Evolutionary conservation across 78 protist genomes (phyloP).

Genomic region (Neovahlkampfia damariscottae): DNA sequence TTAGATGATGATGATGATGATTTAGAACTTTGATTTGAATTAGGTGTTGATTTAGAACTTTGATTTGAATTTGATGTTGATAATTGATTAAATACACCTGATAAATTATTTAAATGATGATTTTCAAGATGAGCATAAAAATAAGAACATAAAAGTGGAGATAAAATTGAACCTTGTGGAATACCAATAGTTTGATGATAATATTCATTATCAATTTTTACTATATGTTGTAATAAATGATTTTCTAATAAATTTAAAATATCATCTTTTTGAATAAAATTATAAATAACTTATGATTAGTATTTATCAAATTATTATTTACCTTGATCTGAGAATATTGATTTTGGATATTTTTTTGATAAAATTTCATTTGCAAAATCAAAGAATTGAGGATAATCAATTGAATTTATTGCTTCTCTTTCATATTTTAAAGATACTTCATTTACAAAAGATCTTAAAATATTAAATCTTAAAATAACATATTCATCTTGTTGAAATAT

Average conservation of each 20-base stretch:
- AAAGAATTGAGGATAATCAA: neutral
- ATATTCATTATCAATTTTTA: neutral
- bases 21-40: neutral
- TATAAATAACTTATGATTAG: slow-evolving; percentile 1
- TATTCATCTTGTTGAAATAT: neutral
- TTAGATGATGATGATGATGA: neutral
- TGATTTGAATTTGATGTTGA: neutral
- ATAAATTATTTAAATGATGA: neutral
- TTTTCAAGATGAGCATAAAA: neutral
- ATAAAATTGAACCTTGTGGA: neutral
- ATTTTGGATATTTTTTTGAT: neutral
- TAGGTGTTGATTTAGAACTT: too few species aligned
- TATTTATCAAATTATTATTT: too few species aligned
- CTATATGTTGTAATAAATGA: neutral
- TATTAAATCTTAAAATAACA: neutral
- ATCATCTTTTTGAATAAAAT: neutral
- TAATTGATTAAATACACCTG: neutral
- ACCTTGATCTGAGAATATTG: neutral
- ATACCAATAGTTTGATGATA: neutral
- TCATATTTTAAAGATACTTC: neutral
- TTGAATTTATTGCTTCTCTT: neutral
- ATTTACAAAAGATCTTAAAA: neutral
- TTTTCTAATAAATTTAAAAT: neutral
- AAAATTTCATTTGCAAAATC: neutral
- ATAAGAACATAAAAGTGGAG: neutral